Evolutionary conservation across 2,329 filamentous ascomycete genomes (phyloP), one percentile per base, ranked within the genome.

Genomic region (Colletotrichum tropicicola): DNA sequence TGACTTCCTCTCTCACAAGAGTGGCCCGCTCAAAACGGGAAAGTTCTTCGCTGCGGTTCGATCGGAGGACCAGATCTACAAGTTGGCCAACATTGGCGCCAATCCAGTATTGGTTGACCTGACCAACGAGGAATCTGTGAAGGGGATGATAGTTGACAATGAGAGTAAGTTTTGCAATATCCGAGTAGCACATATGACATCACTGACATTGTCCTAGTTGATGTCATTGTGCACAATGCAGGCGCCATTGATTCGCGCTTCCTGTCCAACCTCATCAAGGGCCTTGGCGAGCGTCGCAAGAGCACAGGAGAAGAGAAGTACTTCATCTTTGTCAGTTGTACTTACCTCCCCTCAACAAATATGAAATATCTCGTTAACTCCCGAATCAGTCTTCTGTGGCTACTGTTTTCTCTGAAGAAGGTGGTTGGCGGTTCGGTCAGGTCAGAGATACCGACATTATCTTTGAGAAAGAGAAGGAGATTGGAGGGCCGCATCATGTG

Each of bases 201-300:
- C 6, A 27, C 27, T 28, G 3, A 72, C 56, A 15, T 10, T 6
- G 4, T 48, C 27, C 35, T 54, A 79, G 77, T 80, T 44, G 69
- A 77, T 52, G 73, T 80, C 15, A 68, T 79, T 27, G 59, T 80
- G 13, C 74, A 80, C 52, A 75, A 72, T 2, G 76, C 77, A 9
- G 74, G 74, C 52, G 73, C 73, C 15, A 67, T 75, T 19, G 70
- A 76, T 8, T 64, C 70, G 10, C 41, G 25, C 4, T 54, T 75
- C 15, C 62, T 68, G 13, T 59, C 70, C 4, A 68, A 75, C 59
- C 59, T 80, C 5, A 70, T 80, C 39, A 70, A 68, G 10, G 78
- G 73, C 10, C 73, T 80, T 5, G 74, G 74, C 17, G 67, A 74
- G 17, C 73, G 72, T 8, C 73, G 68, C 2, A 66, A 70, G 57